Evolutionary conservation across 2,329 filamentous ascomycete species (phyloP), one percentile per base, ranked within the genome.

Genomic region (Fusarium lyarnte): DNA sequence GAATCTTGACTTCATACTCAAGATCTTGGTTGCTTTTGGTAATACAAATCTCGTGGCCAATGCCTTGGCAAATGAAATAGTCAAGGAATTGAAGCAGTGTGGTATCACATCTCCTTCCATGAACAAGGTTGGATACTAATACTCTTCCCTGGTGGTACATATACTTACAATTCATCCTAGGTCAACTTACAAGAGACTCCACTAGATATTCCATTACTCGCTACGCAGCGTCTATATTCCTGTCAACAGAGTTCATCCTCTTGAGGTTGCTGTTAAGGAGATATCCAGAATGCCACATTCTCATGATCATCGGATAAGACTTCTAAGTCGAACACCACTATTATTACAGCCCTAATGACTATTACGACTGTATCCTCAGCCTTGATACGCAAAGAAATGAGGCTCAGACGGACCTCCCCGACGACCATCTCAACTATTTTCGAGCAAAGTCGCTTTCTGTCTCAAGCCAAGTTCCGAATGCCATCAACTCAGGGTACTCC

Each of bases 391-490:
- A n/a, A 31, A 16, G 16, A 23, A 38, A 29, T 11, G 6, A 10
- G 43, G 5, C 17, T 13, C 9, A 14, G 8, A 25, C 13, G 17
- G 33, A 38, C 10, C 19, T 12, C 17, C 19, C 8, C 5, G 11
- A 29, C 2, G 6, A 35, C 7, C 3, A 1, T 36, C 13, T 6
- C 11, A 3, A 23, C 42, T 21, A 68, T 17, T 63, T 63, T 6
- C 23, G 42, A n/a, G 47, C 49, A 55, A 68, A 68, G 21, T 68
- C 63, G 27, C 65, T 68, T 36, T 68, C 65, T 6, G 36, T 68
- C 31, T 45, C 63, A 8, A 68, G 42, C 65, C 65, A 68, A 33
- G 38, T 39, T 13, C 38, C 57, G 12, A 68, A 68, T 16, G 27
- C 45, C 42, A 45, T 68, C 12, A 68, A 27, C 8, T 33, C 42